phyloP scores from a whole-genome alignment of 208 protist species.

The Trypanosoma rangeli region DNA sequence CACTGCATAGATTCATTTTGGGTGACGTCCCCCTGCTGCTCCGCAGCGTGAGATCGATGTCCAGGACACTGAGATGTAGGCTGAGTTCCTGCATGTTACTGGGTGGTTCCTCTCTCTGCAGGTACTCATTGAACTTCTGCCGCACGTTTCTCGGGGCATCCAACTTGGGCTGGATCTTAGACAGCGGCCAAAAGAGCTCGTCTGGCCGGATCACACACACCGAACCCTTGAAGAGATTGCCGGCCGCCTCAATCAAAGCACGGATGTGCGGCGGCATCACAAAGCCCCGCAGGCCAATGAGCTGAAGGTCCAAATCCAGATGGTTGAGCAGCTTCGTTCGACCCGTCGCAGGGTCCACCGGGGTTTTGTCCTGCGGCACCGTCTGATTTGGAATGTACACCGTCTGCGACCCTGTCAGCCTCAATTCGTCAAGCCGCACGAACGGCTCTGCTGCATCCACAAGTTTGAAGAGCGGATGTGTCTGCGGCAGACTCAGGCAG shows the following conservation, averaged over 20 bases:
- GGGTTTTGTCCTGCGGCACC: constrained; percentile 32
- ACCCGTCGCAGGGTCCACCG: constrained; percentile 42
- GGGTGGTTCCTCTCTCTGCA: constrained; percentile 54
- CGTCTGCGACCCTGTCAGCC: constrained; percentile 60
- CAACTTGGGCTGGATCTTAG: constrained; percentile 73
- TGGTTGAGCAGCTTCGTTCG: constrained; percentile 64
- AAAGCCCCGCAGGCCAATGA: constrained; percentile 55
- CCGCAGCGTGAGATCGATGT: constrained; percentile 44
- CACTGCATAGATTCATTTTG: constrained; percentile 25
- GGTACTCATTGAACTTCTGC: constrained; percentile 71
- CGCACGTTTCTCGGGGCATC: constrained; percentile 72
- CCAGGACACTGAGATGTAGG: constrained; percentile 47
- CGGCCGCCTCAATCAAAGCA: constrained; percentile 50
- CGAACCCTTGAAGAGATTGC: constrained; percentile 76
- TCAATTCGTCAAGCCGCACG: constrained; percentile 39
- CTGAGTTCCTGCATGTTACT: constrained; percentile 70
- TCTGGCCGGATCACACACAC: constrained; percentile 60
- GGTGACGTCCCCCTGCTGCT: constrained; percentile 9
- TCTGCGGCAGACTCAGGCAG: constrained; percentile 55
- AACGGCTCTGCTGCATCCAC: constrained; percentile 48
- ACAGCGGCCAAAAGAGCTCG: constrained; percentile 86
- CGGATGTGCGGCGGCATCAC: constrained; percentile 71
- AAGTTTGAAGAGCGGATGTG: constrained; percentile 63
- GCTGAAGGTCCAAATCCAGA: constrained; percentile 64
- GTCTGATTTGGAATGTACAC: constrained; percentile 70